A percentile compares a stretch with the other conserved stretches of the same genome.
These are phyloP conservation scores for Corylus americana DNA, from an alignment of 306 rosid genomes.

Conservation along the genomic window DNA sequence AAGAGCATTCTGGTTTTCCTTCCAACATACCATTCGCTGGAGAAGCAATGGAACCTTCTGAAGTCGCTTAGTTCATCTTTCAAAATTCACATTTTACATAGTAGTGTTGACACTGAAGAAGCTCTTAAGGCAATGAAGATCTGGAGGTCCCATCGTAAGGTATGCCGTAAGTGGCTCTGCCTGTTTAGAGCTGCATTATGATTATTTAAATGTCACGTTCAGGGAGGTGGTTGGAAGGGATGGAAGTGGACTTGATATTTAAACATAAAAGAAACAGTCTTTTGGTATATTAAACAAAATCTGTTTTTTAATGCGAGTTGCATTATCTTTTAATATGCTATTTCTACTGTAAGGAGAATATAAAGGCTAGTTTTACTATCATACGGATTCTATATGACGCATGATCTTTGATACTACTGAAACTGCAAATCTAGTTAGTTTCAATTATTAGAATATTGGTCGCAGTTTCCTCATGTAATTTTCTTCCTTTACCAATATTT, in stretches of 20 bases:
- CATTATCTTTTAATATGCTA: neutral
- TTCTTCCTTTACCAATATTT: neutral
- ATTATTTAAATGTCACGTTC: neutral
- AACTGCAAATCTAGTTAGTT: neutral
- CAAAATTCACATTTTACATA: slow-evolving; percentile 74
- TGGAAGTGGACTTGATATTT: slow-evolving; percentile 1
- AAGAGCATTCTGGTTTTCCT: slow-evolving; percentile 89
- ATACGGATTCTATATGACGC: slow-evolving; percentile 8
- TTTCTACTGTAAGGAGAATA: neutral
- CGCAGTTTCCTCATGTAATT: neutral
- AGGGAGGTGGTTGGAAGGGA: neutral
- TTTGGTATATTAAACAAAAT: neutral
- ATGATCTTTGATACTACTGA: neutral
- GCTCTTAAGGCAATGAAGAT: slow-evolving; percentile 84
- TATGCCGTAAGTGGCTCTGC: slow-evolving; percentile 25
- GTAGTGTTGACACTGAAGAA: slow-evolving; percentile 88
- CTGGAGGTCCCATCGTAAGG: slow-evolving; percentile 83
- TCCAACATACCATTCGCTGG: slow-evolving; percentile 80
- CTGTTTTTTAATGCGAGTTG: neutral
- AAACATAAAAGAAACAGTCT: neutral
- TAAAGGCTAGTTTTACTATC: neutral
- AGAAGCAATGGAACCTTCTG: slow-evolving; percentile 78
- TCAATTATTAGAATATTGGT: neutral
- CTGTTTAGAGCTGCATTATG: neutral
- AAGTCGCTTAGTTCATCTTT: slow-evolving; percentile 66